phyloP scores from a whole-genome alignment of 331 rosid genomes.

The Cydonia oblonga region DNA sequence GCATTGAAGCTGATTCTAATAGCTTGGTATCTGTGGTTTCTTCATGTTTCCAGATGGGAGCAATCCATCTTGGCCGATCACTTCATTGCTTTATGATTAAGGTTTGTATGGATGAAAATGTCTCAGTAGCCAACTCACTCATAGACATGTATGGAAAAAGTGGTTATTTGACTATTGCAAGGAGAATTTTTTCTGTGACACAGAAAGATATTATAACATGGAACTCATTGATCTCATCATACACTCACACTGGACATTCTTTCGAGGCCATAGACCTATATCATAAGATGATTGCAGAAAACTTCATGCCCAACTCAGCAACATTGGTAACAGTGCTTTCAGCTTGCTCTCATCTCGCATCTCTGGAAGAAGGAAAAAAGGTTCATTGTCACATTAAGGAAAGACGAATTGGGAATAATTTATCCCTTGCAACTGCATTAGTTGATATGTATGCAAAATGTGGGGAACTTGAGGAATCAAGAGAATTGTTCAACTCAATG shows the following conservation, averaged over 20 bases:
- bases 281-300: constrained; percentile 40
- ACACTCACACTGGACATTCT: constrained; percentile 28
- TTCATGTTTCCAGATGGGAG: constrained; percentile 40
- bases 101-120: constrained; percentile 25
- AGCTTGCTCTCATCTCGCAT: constrained; percentile 59
- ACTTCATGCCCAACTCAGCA: constrained; percentile 36
- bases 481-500: constrained; percentile 43
- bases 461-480: constrained; percentile 51
- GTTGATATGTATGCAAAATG: constrained; percentile 81
- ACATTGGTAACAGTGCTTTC: constrained; percentile 48
- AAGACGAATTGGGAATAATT: constrained; percentile 32
- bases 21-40: constrained; percentile 41
- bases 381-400: constrained; percentile 38
- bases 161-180: constrained; percentile 31
- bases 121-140: constrained; percentile 42
- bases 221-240: constrained; percentile 40
- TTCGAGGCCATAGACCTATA: constrained; percentile 39
- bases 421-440: constrained; percentile 58
- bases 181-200: constrained; percentile 35
- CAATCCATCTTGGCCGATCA: constrained; percentile 41
- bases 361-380: constrained; percentile 41
- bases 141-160: constrained; percentile 67
- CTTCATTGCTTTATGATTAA: constrained; percentile 53
- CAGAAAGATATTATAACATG: constrained; percentile 41
- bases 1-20: constrained; percentile 32